phyloP scores from a whole-genome alignment of 2,329 filamentous ascomycete species.

The Diplodia scrobiculata region DNA sequence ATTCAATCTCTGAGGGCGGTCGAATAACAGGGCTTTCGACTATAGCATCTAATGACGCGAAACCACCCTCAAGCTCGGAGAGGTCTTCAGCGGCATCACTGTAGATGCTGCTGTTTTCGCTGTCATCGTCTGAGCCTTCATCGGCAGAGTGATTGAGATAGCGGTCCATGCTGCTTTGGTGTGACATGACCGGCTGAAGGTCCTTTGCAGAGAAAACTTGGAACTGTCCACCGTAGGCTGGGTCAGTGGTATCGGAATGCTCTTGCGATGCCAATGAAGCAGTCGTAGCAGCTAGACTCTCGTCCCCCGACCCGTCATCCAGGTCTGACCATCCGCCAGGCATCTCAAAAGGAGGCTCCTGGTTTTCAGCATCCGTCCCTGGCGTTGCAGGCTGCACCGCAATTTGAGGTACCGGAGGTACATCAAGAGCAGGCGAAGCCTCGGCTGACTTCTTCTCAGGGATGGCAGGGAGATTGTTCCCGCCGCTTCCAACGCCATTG shows the following conservation, averaged over 20 bases:
- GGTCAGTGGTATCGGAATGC: not conserved
- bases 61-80: conserved; percentile 66
- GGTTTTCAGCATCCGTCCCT: conserved; percentile 36
- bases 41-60: conserved; percentile 72
- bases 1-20: not conserved
- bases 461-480: conserved; percentile 4
- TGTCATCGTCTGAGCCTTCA: conserved; percentile 43
- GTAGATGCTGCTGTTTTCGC: conserved; percentile 60
- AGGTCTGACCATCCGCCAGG: conserved; percentile 37
- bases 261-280: conserved; percentile 6
- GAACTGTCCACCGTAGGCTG: not conserved
- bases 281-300: conserved; percentile 29
- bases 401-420: conserved; percentile 38
- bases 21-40: conserved; percentile 59
- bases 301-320: conserved; percentile 35
- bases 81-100: conserved; percentile 77
- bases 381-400: conserved; percentile 44
- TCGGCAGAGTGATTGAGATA: conserved; percentile 9
- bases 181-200: conserved; percentile 3
- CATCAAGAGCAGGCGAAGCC: not conserved
- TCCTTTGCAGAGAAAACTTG: conserved; percentile 13
- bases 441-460: conserved; percentile 8
- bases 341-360: conserved; percentile 35
- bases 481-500: not conserved
- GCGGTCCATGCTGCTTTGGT: conserved; percentile 5